Base-by-base conservation (phyloP, 202 grass and related monocot genomes). In the Zizania palustris region DNA sequence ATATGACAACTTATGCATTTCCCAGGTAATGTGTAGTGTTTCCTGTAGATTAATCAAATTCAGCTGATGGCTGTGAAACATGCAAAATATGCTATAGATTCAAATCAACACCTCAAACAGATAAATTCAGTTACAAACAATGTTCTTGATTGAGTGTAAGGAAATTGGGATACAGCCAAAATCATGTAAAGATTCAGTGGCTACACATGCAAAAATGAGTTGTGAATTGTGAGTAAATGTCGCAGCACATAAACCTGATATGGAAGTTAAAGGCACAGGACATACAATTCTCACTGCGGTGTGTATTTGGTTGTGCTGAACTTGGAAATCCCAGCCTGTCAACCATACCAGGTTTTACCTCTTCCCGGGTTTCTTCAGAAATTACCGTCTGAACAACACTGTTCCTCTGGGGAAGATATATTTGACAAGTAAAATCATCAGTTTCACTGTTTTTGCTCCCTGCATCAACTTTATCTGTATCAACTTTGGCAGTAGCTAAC, bases 241-340 rank as follows among this genome's bases (percentile, higher is more conserved):
- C 72, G 50, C 55, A 76, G 53, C 38, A 67, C 9, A 70, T 73
- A 82, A 76, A 82, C 56, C 5, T 46, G 41, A 67, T 71, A 80
- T 54, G 48, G 16, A 60, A 67, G 34, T 50, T 68, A 69, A 79
- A 77, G 66, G 20, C 45, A 61, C 34, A 66, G 61, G 45, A 70
- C 91, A 88, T 98, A 98, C 91, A 92, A 61, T 74, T 98, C 45
- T 95, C 91, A 81, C 71, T 79, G 69, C 67, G 80, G 61, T 87
- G 62, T 83, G 82, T 33, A 80, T 48, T 85, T 70, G 82, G 66
- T 80, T 97, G 86, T 13, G 78, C 50, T 59, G 89, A 49, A 73
- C 66, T 74, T n/a, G 67, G 40, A 49, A 78, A 76, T 73, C 67
- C 71, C 66, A 74, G 59, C 66, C 72, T 92, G 51, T 85, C 84